Evolutionary conservation across 2,329 filamentous ascomycete genomes (phyloP), one percentile per base, ranked within the genome.

Genomic region (Colletotrichum sp.): DNA sequence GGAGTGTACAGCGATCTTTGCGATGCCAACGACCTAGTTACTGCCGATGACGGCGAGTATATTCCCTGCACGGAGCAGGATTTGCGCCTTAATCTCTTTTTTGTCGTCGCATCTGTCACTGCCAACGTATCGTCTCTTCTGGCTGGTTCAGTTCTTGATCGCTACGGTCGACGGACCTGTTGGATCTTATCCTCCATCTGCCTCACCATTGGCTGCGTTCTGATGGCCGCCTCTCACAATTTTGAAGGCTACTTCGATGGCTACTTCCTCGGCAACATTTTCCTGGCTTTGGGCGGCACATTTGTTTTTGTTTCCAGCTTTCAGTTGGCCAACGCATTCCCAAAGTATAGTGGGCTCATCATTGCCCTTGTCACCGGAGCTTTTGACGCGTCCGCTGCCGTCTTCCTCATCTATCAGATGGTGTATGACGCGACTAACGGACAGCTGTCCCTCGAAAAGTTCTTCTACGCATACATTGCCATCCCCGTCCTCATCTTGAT

Each of bases 101-200:
- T 98, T 87, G 97, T 95, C 12, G 90, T 95, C 55, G 96, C 96
- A 12, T 96, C 95, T 15, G 95, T 98, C 12, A 94, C 91, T 8
- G 97, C 95, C 43, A 98, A 98, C 80, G 94, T 98, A 16, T 95
- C 93, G 52, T 95, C 96, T 12, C 88, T 98, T 9, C 94, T 95
- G 3, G 92, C 98, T 10, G 96, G 96, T 58, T 94, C 94, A 3
- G 93, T 98, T 58, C 90, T 98, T 27, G 96, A 98, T 84, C 89
- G 92, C 77, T 96, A 91, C 81, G 96, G 96, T 3, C 95, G 96
- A n/a, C 90, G 94, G 72, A 88, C 94, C 6, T 94, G 94, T 79
- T 94, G 94, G 9, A 87, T 96, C 18, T 89, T 93, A 73, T 95
- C 94, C 66, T 92, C 92, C 72, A 76, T 92, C 48, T 93, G 94